Evolutionary conservation across 108 stramenopile genomes (phyloP), one percentile per base, ranked within the genome.

Genomic region (Aureococcus anophagefferens): DNA sequence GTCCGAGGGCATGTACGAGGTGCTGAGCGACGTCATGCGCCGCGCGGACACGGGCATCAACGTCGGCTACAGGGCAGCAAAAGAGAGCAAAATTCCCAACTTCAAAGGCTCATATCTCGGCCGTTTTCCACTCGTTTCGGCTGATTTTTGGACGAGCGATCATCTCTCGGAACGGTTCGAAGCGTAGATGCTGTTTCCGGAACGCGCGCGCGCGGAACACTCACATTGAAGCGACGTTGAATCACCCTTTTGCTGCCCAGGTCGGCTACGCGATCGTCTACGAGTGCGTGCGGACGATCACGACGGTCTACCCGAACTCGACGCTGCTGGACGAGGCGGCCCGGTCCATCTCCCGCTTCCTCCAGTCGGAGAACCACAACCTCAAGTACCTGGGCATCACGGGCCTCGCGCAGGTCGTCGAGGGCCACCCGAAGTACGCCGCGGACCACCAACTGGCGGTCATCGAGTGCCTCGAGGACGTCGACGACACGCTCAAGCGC

Each of bases 391-490:
- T 99, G 33, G 98, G 98, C 66, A 90, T 97, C 31, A 99, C 94
- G 4, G 96, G 95, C 16, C 83, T 99, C 68, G 95, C 98, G 7
- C 74, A 88, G 59, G 97, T 99, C 76, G 98, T 97, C 1, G 90
- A 94, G 71, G 81, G 86, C 37, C 93, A 97, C 88, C 96, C 96
- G 21, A 86, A 92, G 77, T 97, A 95, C 80, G 96, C 96, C 17
- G 91, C 92, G 18, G 89, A 90, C 66, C 96, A 99, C 86, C 98
- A 99, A 84, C 83, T 96, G 87, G 89, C 93, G 33, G 98, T 99
- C n/a, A 93, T 99, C 76, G 96, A 97, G 74, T 99, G 98, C 80
- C 86, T 99, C 68, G 94, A 97, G 84, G 96, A 97, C 82, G 85
- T 88, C 30, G 98, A 99, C 78, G 98, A 99, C 77, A 97, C 98